Evolutionary conservation across 2,329 filamentous ascomycete genomes (phyloP).

Genomic region (Gnomoniopsis sp.): DNA sequence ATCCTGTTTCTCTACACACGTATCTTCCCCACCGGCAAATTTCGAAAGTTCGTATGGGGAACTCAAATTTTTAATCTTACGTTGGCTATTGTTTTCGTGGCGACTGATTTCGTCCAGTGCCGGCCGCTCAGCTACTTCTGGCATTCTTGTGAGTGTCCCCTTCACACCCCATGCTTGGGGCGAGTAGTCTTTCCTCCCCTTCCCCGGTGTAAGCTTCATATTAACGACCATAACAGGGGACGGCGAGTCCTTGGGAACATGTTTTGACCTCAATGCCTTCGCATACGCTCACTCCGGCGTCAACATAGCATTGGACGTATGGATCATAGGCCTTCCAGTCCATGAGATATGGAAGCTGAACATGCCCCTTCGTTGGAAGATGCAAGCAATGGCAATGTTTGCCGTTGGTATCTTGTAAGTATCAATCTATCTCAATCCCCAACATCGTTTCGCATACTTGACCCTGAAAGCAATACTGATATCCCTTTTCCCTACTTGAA

Average conservation of each 20-base stretch:
- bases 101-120: constrained; percentile 28
- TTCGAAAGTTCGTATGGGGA: constrained; percentile 23
- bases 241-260: constrained; percentile 26
- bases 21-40: constrained; percentile 27
- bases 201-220: not conserved
- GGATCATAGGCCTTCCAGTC: constrained; percentile 37
- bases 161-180: no score
- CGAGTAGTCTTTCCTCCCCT: no score
- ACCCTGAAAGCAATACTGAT: no score
- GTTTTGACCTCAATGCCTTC: constrained; percentile 29
- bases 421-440: not conserved
- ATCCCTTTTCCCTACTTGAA: no score
- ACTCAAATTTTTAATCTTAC: constrained; percentile 28
- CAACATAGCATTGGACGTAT: constrained; percentile 38
- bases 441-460: no score
- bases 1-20: constrained; percentile 34
- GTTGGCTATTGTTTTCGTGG: constrained; percentile 24
- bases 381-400: constrained; percentile 34
- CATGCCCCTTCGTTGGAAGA: constrained; percentile 36
- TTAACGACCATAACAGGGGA: constrained; percentile 21
- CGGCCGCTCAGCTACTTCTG: constrained; percentile 28
- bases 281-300: constrained; percentile 35
- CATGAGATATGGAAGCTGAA: constrained; percentile 35
- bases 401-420: constrained; percentile 29
- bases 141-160: constrained; percentile 23